Conservation (phyloP, 2,329 filamentous ascomycete genomes). For the Sporothrix pallida region DNA sequence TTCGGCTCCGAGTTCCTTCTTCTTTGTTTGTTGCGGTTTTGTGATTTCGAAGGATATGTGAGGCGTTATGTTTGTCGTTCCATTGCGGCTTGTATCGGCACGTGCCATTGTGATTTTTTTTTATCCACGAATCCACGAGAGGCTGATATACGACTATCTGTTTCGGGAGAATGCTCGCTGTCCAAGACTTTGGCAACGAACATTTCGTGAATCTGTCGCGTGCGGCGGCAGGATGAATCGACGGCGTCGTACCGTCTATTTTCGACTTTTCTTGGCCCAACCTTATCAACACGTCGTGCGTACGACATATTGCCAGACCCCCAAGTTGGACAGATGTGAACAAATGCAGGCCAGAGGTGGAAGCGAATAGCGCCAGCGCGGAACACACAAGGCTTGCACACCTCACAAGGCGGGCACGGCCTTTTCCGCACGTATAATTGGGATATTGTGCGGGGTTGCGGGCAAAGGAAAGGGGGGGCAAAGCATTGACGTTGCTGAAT, state of each 20-base stretch:
- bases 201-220: not conserved
- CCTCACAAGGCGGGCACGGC: not conserved
- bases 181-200: too few species aligned
- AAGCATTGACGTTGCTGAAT: not conserved
- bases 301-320: not conserved
- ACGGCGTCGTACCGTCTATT: too few species aligned
- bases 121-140: too few species aligned
- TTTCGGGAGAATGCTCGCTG: conserved; percentile 16
- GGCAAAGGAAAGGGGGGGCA: not conserved
- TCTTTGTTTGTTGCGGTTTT: not conserved
- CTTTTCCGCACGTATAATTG: not conserved
- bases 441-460: not conserved
- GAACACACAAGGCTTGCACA: conserved; percentile 7
- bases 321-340: not conserved
- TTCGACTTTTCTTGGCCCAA: too few species aligned
- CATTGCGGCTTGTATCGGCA: not conserved
- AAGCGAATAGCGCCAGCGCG: not conserved
- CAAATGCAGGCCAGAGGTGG: not conserved
- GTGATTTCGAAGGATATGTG: too few species aligned
- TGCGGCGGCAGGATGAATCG: not conserved
- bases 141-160: too few species aligned
- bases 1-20: not conserved
- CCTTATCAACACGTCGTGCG: too few species aligned
- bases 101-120: too few species aligned
- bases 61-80: not conserved